Conservation (phyloP, 768 basidiomycete genomes). For the Favolaschia claudopus region DNA sequence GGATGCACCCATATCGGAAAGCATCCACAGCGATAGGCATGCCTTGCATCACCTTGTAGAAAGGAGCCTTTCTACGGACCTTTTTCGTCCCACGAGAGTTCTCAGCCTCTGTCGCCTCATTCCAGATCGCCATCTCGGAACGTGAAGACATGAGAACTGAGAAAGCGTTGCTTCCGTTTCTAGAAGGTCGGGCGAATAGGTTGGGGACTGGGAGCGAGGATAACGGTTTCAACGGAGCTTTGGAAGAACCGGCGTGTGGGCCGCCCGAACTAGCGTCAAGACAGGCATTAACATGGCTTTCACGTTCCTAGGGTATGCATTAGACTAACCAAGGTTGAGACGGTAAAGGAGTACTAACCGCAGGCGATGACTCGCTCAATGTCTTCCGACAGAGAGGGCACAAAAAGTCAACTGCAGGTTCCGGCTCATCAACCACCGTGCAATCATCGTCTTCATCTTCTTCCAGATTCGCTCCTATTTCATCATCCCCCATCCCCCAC, state of each 20-base stretch:
- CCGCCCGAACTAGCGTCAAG: slow-evolving; percentile 40
- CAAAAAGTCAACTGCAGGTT: slow-evolving; percentile 13
- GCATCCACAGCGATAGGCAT: slow-evolving; percentile 99
- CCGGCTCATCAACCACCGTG: slow-evolving; percentile 29
- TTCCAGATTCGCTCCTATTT: slow-evolving; percentile 44
- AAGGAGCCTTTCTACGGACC: slow-evolving; percentile 82
- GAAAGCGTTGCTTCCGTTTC: slow-evolving; percentile 56
- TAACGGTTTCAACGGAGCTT: slow-evolving; percentile 33
- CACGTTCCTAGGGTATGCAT: slow-evolving; percentile 48
- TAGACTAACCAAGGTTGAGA: background rate
- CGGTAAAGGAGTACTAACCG: slow-evolving; percentile 15
- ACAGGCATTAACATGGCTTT: slow-evolving; percentile 66
- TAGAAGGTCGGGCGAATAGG: slow-evolving; percentile 29
- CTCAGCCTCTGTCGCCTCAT: slow-evolving; percentile 70
- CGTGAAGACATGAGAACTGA: slow-evolving; percentile 89
- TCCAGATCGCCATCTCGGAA: slow-evolving; percentile 86
- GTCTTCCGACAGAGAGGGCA: slow-evolving; percentile 41
- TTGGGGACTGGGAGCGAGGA: slow-evolving; percentile 26
- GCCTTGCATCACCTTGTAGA: slow-evolving; percentile 94
- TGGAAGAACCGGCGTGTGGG: slow-evolving; percentile 21
- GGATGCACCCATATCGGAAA: slow-evolving; percentile 92
- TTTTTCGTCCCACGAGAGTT: slow-evolving; percentile 55
- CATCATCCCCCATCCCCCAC: slow-evolving; percentile 83
- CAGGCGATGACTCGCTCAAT: slow-evolving; percentile 20
- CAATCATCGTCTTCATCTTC: slow-evolving; percentile 35